phyloP scores from a whole-genome alignment of 176 grass and related monocot genomes.

The Paspalum notatum region DNA sequence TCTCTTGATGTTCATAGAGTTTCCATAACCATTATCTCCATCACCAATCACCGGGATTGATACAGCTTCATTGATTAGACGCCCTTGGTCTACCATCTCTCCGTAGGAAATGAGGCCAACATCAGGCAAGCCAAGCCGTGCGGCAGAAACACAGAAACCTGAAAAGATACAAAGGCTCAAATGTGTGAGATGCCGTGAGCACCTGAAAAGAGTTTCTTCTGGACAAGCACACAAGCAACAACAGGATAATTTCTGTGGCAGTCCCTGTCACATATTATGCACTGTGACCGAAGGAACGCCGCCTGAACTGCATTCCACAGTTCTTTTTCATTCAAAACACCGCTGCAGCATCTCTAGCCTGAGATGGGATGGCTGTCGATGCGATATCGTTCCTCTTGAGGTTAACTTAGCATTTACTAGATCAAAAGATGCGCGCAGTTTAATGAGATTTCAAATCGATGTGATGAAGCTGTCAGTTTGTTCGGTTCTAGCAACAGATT shows the following conservation, averaged over 20 bases:
- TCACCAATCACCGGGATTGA: slow-evolving; percentile 94
- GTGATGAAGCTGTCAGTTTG: background rate
- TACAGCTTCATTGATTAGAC: slow-evolving; percentile 78
- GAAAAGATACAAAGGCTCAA: slow-evolving; percentile 14
- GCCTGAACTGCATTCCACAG: background rate
- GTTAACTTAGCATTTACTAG: background rate
- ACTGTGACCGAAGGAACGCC: background rate
- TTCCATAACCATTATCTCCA: slow-evolving; percentile 97
- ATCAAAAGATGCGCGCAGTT: background rate
- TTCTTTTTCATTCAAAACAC: background rate
- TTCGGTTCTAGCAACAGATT: background rate
- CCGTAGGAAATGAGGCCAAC: slow-evolving; percentile 88
- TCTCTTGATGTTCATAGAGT: slow-evolving; percentile 97
- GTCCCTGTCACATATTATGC: background rate
- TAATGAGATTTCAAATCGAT: background rate
- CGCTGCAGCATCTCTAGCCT: background rate
- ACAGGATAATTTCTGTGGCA: background rate
- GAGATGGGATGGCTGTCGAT: background rate
- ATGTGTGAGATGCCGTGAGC: slow-evolving; percentile 20
- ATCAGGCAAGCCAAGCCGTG: slow-evolving; percentile 82
- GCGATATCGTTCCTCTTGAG: background rate
- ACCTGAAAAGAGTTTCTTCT: background rate
- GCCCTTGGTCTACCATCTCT: slow-evolving; percentile 91
- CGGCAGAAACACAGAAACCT: slow-evolving; percentile 95
- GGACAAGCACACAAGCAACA: background rate